Evolutionary conservation across 2,329 filamentous ascomycete genomes (phyloP), one percentile per base, ranked within the genome.

Genomic region (Arthroderma sp.): DNA sequence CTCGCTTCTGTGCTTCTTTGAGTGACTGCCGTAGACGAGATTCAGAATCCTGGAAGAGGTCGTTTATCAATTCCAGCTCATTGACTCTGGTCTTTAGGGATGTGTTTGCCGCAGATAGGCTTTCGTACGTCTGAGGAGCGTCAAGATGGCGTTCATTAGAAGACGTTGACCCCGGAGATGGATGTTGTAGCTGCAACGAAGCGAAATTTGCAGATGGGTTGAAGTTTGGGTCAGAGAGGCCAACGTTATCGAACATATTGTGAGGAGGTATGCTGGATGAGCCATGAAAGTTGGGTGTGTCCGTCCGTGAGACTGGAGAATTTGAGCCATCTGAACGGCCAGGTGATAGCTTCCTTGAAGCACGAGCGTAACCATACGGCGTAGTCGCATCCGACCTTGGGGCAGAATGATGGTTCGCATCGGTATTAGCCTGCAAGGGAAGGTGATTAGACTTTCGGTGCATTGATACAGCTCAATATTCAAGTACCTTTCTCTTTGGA

Each of bases 31-130:
- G 79, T 51, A 87, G 69, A 59, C 74, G 76, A 47, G 73, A 72
- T 64, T 81, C 78, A 33, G 78, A 79, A 62, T 81, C 79, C 54
- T 85, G 79, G 70, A 89, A 90, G 47, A 91, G 77, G 67, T 87
- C 86, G 66, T 91, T 96, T 76, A 98, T 96, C 55, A 98, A 81
- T 69, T 98, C 93, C 23, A 98, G 80, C 71, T 98, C 93, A 64
- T 86, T 93, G 35, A 98, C 91, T 43, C 93, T 85, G 0, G 93
- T 98, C 74, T 94, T 95, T n/a, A 97, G 78, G 54, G 84, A 86
- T 4, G 87, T 87, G 70, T 95, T 95, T 61, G 85, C 82, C 1
- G 86, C 85, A 55, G 89, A 77, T 23, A 95, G 80, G 60, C 87
- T 84, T 67, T 95, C 88, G 69, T 88, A 89, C 2, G 85, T 86